These are phyloP conservation scores for Haberlea rhodopensis DNA, from an alignment of 257 asterid species.

Conservation along the genomic window DNA sequence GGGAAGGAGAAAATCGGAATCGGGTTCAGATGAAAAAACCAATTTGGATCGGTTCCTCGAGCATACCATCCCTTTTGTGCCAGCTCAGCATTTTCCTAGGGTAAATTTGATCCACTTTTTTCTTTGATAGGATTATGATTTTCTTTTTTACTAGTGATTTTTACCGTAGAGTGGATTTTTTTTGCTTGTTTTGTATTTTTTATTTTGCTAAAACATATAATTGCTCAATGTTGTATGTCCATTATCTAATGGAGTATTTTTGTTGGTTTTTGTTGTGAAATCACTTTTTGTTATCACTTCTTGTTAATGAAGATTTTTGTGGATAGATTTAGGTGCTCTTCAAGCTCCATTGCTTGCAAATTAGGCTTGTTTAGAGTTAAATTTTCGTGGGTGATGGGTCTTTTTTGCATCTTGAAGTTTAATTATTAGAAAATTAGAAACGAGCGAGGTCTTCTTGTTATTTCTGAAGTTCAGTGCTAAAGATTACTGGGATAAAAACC, in stretches of 20 bases:
- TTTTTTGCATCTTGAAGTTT: neutral
- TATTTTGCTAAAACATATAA: neutral
- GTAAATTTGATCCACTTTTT: slow-evolving; percentile 26
- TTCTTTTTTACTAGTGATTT: neutral
- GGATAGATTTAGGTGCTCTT: neutral
- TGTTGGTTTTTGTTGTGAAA: neutral
- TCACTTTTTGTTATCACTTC: neutral
- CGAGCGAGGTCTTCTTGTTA: neutral
- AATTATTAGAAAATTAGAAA: no score
- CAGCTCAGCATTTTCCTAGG: slow-evolving; percentile 72
- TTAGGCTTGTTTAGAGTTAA: neutral
- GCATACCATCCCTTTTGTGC: slow-evolving; percentile 75
- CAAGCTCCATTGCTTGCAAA: neutral
- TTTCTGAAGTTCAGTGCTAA: neutral
- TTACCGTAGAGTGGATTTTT: neutral
- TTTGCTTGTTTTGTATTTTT: neutral
- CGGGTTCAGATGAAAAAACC: slow-evolving; percentile 28
- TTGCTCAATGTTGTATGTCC: neutral
- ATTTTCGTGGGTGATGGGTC: neutral
- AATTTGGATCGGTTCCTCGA: slow-evolving; percentile 85
- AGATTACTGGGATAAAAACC: neutral
- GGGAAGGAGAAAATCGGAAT: slow-evolving; percentile 29
- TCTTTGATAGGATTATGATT: neutral
- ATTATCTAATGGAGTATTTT: neutral
- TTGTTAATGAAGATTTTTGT: neutral